These are phyloP conservation scores for Wickerhamomyces tratensis DNA, from an alignment of 805 yeast species.

Conservation along the genomic window DNA sequence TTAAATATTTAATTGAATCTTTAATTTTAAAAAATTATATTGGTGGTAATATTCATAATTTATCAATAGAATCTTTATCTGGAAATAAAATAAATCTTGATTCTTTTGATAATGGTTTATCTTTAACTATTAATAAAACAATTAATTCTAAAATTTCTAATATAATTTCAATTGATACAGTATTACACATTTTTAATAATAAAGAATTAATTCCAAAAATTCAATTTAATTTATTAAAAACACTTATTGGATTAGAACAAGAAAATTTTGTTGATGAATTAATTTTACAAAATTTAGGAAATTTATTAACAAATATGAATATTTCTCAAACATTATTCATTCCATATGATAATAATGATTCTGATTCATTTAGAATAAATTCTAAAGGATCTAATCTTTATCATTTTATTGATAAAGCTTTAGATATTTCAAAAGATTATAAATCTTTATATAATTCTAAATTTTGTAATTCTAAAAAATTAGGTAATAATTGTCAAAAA, in stretches of 20 bases:
- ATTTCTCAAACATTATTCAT: conserved; percentile 56
- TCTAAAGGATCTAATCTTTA: conserved; percentile 39
- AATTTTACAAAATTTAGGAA: conserved; percentile 43
- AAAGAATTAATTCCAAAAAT: conserved; percentile 17
- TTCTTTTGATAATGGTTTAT: conserved; percentile 22
- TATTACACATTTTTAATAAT: conserved; percentile 38
- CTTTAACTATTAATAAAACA: conserved; percentile 25
- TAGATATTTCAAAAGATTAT: conserved; percentile 21
- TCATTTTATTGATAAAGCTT: conserved; percentile 46
- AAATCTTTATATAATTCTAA: conserved; percentile 36
- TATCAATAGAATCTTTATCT: conserved; percentile 16
- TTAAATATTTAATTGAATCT: conserved; percentile 18
- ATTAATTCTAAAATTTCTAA: conserved; percentile 27
- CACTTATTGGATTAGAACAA: conserved; percentile 48
- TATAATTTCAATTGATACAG: conserved; percentile 34
- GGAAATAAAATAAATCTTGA: conserved; percentile 13
- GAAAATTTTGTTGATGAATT: conserved; percentile 63
- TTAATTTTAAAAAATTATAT: conserved; percentile 29
- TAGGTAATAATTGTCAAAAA: conserved; percentile 60
- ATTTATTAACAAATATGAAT: conserved; percentile 45
- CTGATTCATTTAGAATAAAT: conserved; percentile 3
- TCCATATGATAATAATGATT: conserved; percentile 20
- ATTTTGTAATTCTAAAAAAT: conserved; percentile 42
- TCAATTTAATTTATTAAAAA: conserved; percentile 43
- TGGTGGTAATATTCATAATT: conserved; percentile 30